Conservation (phyloP, 148 eudicot species). For the Amaranthus hypochondriacus region DNA sequence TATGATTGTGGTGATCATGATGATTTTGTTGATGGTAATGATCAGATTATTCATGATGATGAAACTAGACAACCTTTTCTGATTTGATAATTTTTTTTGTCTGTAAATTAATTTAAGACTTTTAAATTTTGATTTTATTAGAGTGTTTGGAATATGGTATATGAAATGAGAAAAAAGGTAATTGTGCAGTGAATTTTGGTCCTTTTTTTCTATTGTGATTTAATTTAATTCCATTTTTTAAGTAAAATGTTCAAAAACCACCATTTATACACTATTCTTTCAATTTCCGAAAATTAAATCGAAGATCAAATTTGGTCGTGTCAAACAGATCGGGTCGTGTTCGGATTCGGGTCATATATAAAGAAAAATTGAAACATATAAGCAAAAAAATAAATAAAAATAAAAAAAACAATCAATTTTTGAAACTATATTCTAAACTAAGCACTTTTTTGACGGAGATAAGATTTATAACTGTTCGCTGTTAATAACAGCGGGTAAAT, state of each 20-base stretch:
- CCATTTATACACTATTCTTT: no score
- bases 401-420: no score
- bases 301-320: neutral
- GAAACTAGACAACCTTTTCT: conserved; percentile 19
- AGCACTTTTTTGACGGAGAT: no score
- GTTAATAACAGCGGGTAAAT: no score
- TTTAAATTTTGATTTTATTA: neutral
- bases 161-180: conserved; percentile 1
- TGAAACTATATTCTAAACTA: no score
- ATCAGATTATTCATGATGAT: conserved; percentile 11
- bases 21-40: conserved; percentile 16
- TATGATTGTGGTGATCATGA: conserved; percentile 31
- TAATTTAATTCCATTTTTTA: neutral
- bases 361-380: no score
- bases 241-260: neutral
- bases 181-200: conserved; percentile 17
- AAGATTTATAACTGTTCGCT: no score
- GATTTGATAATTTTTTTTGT: neutral
- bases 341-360: no score
- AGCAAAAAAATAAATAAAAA: no score
- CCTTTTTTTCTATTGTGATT: neutral
- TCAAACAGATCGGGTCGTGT: neutral
- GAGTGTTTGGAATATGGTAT: neutral
- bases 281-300: no score
- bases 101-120: neutral